These are phyloP conservation scores for Collybia sordida DNA, from an alignment of 768 basidiomycete species.

Conservation along the genomic window DNA sequence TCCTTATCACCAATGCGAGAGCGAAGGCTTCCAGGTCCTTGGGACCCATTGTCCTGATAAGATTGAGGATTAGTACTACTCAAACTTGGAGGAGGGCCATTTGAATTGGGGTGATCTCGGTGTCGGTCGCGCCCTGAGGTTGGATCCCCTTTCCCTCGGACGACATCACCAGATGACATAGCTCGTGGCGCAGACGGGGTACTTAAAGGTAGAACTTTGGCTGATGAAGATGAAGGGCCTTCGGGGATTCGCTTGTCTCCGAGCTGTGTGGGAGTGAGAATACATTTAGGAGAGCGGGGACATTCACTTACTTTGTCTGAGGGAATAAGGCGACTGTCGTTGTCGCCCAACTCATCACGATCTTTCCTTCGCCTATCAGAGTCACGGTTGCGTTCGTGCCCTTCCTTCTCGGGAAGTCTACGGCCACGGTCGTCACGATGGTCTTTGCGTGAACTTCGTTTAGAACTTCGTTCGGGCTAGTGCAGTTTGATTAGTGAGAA, in stretches of 20 bases:
- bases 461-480: constrained; percentile 73
- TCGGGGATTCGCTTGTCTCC: constrained; percentile 57
- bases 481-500: constrained; percentile 11
- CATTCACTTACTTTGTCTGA: constrained; percentile 58
- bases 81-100: constrained; percentile 16
- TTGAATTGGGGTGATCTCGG: constrained; percentile 45
- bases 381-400: constrained; percentile 65
- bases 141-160: constrained; percentile 42
- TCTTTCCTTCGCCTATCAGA: constrained; percentile 69
- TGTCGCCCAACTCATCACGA: constrained; percentile 54
- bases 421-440: constrained; percentile 76
- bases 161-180: constrained; percentile 53
- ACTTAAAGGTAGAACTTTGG: constrained; percentile 50
- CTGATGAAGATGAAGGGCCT: constrained; percentile 36
- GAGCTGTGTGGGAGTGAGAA: constrained; percentile 29
- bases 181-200: constrained; percentile 73
- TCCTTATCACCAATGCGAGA: constrained; percentile 68
- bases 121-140: constrained; percentile 42
- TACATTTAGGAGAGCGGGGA: constrained; percentile 4
- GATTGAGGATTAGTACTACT: constrained; percentile 12
- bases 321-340: constrained; percentile 37
- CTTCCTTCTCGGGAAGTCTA: constrained; percentile 66
- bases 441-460: constrained; percentile 80
- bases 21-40: constrained; percentile 30
- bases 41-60: constrained; percentile 21